These are phyloP conservation scores for Solanum raphanifolium DNA, from an alignment of 257 asterid species.

Conservation along the genomic window DNA sequence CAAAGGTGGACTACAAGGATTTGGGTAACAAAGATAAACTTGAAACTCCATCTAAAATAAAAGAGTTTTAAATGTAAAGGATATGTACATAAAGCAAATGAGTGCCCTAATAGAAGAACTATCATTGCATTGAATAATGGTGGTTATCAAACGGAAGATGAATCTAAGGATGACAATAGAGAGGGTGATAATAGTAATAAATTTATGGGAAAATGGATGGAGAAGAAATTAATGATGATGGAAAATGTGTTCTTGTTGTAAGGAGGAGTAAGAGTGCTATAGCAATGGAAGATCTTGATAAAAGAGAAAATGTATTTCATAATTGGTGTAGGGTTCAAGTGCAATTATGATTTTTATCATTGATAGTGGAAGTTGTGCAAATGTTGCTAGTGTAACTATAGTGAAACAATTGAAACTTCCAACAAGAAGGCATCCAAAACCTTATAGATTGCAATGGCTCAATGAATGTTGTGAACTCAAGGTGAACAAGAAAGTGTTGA, in stretches of 20 bases:
- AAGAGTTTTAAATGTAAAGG: background rate
- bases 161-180: too few relatives aligned
- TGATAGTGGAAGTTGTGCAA: background rate
- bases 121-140: too few relatives aligned
- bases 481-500: background rate
- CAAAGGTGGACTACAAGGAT: background rate
- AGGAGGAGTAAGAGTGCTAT: background rate
- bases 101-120: too few relatives aligned
- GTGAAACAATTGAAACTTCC: too few relatives aligned
- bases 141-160: too few relatives aligned
- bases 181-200: too few relatives aligned
- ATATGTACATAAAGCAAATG: too few relatives aligned
- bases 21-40: background rate
- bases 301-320: background rate
- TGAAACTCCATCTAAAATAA: background rate
- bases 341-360: background rate
- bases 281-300: background rate
- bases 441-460: too few relatives aligned
- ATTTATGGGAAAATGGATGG: too few relatives aligned
- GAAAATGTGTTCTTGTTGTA: background rate
- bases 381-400: too few relatives aligned
- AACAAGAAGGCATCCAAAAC: too few relatives aligned
- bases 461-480: background rate
- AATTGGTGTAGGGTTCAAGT: background rate
- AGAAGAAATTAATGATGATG: too few relatives aligned